These are phyloP conservation scores for Chalciporus pseudorubinellus DNA, from an alignment of 768 basidiomycete genomes.

Conservation along the genomic window DNA sequence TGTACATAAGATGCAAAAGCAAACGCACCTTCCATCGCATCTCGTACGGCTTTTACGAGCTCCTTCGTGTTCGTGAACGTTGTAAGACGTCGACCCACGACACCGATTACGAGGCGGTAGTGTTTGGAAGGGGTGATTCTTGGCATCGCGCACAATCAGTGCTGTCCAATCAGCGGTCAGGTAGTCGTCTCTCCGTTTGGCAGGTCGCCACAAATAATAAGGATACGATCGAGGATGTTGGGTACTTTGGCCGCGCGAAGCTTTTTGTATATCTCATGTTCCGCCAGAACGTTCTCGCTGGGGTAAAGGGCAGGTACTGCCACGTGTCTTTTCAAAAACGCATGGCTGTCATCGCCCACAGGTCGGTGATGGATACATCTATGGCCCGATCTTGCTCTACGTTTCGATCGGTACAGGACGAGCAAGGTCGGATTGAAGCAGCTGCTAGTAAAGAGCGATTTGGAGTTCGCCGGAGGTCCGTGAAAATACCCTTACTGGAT, in stretches of 20 bases:
- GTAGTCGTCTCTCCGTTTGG: too few relatives aligned
- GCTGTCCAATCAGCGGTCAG: too few relatives aligned
- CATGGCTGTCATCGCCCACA: neutral
- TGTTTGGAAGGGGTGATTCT: slow-evolving; percentile 1
- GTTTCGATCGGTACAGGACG: neutral
- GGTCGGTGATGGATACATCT: neutral
- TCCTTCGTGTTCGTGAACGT: too few relatives aligned
- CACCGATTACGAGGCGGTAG: too few relatives aligned
- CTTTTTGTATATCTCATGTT: neutral
- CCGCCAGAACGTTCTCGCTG: neutral
- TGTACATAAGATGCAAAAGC: too few relatives aligned
- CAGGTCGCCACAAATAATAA: neutral
- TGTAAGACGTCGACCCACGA: too few relatives aligned
- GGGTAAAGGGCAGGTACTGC: neutral
- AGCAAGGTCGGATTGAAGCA: neutral
- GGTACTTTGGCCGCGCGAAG: neutral
- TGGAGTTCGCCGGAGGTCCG: neutral
- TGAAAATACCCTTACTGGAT: neutral
- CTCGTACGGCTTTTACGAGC: too few relatives aligned
- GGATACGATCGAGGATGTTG: neutral
- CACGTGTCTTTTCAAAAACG: neutral
- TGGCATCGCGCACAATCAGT: neutral
- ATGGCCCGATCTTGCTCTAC: neutral
- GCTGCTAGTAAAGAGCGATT: neutral
- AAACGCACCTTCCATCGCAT: too few relatives aligned